A percentile compares a stretch with the other conserved stretches of the same genome.
These are phyloP conservation scores for Alliaria petiolata DNA, from an alignment of 345 rosid genomes.

Conservation along the genomic window DNA sequence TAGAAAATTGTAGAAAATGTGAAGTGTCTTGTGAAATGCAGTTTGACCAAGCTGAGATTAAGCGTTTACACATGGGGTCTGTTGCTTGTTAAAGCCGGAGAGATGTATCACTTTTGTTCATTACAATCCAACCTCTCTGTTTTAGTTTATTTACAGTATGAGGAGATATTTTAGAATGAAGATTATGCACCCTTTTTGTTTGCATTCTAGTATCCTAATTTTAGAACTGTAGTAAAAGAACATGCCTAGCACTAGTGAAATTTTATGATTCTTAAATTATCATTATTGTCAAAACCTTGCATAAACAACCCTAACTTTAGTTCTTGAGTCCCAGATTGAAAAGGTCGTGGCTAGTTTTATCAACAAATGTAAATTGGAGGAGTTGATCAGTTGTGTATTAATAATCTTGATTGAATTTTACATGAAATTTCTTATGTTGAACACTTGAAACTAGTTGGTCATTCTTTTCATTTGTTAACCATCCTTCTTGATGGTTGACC, in stretches of 20 bases:
- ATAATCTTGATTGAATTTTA: neutral
- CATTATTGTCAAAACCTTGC: neutral
- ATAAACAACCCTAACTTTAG: neutral
- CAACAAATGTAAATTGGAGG: conserved; percentile 8
- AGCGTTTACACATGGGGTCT: conserved; percentile 22
- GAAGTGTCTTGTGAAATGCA: conserved; percentile 12
- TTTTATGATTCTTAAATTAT: neutral
- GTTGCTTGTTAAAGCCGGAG: conserved; percentile 14
- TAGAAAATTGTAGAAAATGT: conserved; percentile 6
- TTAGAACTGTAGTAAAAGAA: neutral
- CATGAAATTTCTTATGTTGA: neutral
- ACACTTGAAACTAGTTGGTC: conserved; percentile 18
- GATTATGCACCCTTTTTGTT: neutral
- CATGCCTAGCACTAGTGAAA: neutral
- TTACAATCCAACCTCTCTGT: neutral
- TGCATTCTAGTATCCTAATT: neutral
- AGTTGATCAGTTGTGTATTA: neutral
- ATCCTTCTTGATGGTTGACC: too few species aligned
- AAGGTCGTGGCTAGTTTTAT: neutral
- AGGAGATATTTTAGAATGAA: neutral
- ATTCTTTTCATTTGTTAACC: too few species aligned
- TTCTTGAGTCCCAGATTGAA: neutral
- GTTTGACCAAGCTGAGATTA: conserved; percentile 11
- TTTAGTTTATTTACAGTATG: neutral
- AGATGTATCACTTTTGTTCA: conserved; percentile 1